Percentiles rank a stretch among this genome's conserved stretches.
phyloP scores from a whole-genome alignment of 2,329 filamentous ascomycete genomes.

The Xylaria digitata region DNA sequence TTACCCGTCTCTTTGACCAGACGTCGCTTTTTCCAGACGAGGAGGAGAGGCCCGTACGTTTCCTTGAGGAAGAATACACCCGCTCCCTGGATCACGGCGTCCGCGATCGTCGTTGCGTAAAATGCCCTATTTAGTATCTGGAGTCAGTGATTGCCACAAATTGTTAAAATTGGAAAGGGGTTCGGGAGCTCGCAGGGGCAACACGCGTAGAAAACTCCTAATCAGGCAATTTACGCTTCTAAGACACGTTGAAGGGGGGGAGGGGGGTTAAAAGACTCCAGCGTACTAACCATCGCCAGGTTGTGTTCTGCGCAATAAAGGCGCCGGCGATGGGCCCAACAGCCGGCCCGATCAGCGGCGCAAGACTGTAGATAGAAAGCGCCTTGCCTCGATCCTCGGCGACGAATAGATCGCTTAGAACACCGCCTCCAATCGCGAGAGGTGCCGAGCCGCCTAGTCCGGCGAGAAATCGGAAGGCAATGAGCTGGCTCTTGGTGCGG shows the following conservation, averaged over 20 bases:
- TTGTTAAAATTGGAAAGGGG: no score
- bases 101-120: constrained; percentile 72
- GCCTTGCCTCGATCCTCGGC: constrained; percentile 72
- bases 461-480: constrained; percentile 67
- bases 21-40: constrained; percentile 66
- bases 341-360: constrained; percentile 73
- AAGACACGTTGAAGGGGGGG: no score
- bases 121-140: constrained; percentile 62
- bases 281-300: constrained; percentile 69
- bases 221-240: no score
- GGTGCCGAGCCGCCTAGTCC: constrained; percentile 69
- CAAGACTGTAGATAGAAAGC: constrained; percentile 71
- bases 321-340: constrained; percentile 74
- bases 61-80: constrained; percentile 72
- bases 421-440: constrained; percentile 54
- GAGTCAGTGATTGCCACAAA: no score
- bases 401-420: constrained; percentile 59
- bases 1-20: constrained; percentile 70
- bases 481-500: constrained; percentile 63
- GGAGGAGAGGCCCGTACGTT: constrained; percentile 73
- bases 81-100: constrained; percentile 68
- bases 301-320: constrained; percentile 71
- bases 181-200: no score
- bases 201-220: no score
- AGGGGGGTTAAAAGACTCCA: no score